A percentile compares a stretch with the other conserved stretches of the same genome.
Evolutionary conservation across 306 rosid genomes (phyloP).

Genomic region (Potentilla sterilis): DNA sequence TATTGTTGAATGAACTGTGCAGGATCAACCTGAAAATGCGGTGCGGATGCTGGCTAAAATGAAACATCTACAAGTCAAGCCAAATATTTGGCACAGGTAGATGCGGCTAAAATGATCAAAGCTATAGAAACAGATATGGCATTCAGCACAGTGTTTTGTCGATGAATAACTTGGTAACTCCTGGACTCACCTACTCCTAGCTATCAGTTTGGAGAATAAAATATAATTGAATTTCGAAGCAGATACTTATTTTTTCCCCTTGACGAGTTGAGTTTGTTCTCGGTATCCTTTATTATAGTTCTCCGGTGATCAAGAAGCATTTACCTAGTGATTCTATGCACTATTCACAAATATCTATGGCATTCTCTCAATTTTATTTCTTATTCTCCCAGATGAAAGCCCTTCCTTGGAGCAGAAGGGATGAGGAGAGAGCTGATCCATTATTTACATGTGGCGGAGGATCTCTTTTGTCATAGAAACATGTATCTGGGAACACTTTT

Average conservation of each 20-base stretch:
- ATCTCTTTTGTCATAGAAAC: conserved; percentile 46
- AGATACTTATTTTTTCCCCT: background rate
- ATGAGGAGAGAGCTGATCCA: conserved; percentile 65
- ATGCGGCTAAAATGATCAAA: conserved; percentile 56
- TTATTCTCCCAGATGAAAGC: conserved; percentile 58
- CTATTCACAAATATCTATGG: background rate
- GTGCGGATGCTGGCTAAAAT: conserved; percentile 67
- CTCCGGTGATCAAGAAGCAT: background rate
- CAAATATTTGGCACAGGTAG: conserved; percentile 66
- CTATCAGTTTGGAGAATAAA: conserved; percentile 24
- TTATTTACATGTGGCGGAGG: conserved; percentile 69
- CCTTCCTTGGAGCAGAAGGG: conserved; percentile 79
- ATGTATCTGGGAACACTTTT: conserved; percentile 45
- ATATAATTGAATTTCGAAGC: background rate
- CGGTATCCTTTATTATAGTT: background rate
- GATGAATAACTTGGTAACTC: conserved; percentile 62
- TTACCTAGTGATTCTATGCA: background rate
- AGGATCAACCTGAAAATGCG: conserved; percentile 83
- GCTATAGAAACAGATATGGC: conserved; percentile 76
- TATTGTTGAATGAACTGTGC: conserved; percentile 32
- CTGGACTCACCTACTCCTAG: conserved; percentile 22
- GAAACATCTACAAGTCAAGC: conserved; percentile 52
- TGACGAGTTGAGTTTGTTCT: background rate
- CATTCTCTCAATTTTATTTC: too few species aligned
- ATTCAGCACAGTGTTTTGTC: conserved; percentile 64